Base-by-base conservation (phyloP, 2,329 filamentous ascomycete species). In the Cadophora luteo-olivacea region DNA sequence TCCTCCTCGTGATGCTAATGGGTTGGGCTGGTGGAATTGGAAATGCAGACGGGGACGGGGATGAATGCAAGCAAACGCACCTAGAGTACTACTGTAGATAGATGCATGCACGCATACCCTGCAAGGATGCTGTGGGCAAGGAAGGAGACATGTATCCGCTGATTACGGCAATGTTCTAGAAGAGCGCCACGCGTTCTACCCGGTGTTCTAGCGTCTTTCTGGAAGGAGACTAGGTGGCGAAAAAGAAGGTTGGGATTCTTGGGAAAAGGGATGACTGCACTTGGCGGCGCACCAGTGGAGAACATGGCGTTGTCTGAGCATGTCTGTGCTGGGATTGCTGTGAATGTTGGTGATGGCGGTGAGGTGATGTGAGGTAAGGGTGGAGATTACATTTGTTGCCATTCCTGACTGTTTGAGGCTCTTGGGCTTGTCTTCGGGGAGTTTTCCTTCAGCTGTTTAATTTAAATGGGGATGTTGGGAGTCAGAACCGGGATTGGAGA, bases 191-290 rank as follows among this genome's bases (percentile, higher is more conserved):
- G 32, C 11, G 19, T 25, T 38, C 12, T 66, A 29, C 16, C 41
- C 29, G 6, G 55, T 51, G 65, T 71, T 73, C 72, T 71, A 73
- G 69, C 68, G 68, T 67, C 45, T 61, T 70, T 72, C 71, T 64
- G 58, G 67, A 51, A 41, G 16, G 41, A 5, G 41, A 62, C 32
- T 29, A 55, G 51, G 51, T 55, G 51, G 51, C 51, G 33, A 29
- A 29, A 45, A 16, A 14, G 12, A 38, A 38, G 36, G 29, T 29
- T 29, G 29, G n/a, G n/a, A n/a, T n/a, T n/a, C n/a, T n/a, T n/a
- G n/a, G 29, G 36, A 14, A 38, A 11, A 16, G 38, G 14, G 36
- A 55, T 49, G 38, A 25, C 45, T 61, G 14, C 19, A 4, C 63
- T 52, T 58, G 52, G 51, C 49, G 48, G 29, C 29, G 5, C 29